Percentiles rank a stretch among this genome's conserved stretches.
These are phyloP conservation scores for Seiridium cupressi DNA, from an alignment of 2,329 filamentous ascomycete genomes.

Conservation along the genomic window DNA sequence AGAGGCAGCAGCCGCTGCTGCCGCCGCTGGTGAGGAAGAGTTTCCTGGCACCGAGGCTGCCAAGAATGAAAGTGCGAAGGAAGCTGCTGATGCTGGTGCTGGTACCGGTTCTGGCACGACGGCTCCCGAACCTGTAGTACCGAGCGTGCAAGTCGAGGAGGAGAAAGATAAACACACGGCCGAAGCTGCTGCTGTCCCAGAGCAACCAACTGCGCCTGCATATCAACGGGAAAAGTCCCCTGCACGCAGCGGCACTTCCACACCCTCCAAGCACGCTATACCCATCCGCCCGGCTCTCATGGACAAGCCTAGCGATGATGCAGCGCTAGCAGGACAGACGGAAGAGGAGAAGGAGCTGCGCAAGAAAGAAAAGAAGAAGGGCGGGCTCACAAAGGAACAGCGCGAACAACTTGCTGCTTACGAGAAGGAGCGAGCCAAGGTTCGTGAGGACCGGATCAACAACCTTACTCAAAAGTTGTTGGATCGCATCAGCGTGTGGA, in stretches of 20 bases:
- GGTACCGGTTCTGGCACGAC: slow-evolving; percentile 27
- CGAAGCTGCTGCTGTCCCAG: slow-evolving; percentile 23
- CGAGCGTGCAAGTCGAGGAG: slow-evolving; percentile 29
- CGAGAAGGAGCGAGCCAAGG: slow-evolving; percentile 78
- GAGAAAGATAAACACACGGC: slow-evolving; percentile 24
- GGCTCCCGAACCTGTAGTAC: slow-evolving; percentile 20
- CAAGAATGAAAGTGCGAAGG: slow-evolving; percentile 53
- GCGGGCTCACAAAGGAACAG: slow-evolving; percentile 84
- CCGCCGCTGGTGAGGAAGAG: slow-evolving; percentile 48
- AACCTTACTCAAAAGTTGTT: slow-evolving; percentile 81
- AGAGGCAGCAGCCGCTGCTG: slow-evolving; percentile 51
- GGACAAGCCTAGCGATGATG: slow-evolving; percentile 78
- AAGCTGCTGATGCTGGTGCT: slow-evolving; percentile 20
- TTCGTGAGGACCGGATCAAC: slow-evolving; percentile 87
- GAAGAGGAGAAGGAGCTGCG: slow-evolving; percentile 74
- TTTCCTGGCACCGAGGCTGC: slow-evolving; percentile 58
- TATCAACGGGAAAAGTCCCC: slow-evolving; percentile 39
- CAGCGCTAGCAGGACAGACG: slow-evolving; percentile 65
- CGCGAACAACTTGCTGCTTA: slow-evolving; percentile 86
- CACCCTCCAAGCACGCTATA: slow-evolving; percentile 48
- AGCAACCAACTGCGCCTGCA: slow-evolving; percentile 38
- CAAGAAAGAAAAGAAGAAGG: slow-evolving; percentile 82
- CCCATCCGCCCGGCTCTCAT: slow-evolving; percentile 83
- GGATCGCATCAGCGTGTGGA: slow-evolving; percentile 91
- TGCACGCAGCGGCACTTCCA: slow-evolving; percentile 34